Percentiles rank a stretch among this genome's conserved stretches.
phyloP scores from a whole-genome alignment of 768 basidiomycete genomes.

The Termitomyces sp. region DNA sequence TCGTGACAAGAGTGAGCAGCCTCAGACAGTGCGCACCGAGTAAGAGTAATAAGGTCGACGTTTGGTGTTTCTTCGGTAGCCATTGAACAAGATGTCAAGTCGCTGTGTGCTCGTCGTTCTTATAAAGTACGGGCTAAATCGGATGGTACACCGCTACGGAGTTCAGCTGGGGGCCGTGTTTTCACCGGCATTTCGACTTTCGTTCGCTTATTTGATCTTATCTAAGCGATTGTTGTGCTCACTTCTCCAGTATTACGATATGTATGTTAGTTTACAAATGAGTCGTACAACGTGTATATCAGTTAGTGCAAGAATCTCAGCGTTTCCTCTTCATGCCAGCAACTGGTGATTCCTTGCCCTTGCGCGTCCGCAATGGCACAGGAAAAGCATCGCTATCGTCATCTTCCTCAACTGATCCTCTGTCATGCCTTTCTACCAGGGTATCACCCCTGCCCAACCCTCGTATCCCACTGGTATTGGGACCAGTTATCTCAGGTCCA shows the following conservation, averaged over 20 bases:
- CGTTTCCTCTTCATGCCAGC: constrained; percentile 63
- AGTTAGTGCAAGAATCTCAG: constrained; percentile 27
- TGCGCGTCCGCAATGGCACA: constrained; percentile 63
- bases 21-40: constrained; percentile 49
- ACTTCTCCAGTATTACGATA: neutral
- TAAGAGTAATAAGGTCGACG: constrained; percentile 90
- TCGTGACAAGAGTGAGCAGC: neutral
- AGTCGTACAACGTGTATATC: constrained; percentile 4
- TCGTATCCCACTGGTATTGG: constrained; percentile 59
- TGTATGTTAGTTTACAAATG: neutral
- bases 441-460: constrained; percentile 27
- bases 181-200: constrained; percentile 7
- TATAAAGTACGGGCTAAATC: constrained; percentile 15
- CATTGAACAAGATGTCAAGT: constrained; percentile 25
- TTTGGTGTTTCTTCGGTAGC: constrained; percentile 62
- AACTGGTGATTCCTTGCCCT: constrained; percentile 46
- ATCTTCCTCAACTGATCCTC: constrained; percentile 39
- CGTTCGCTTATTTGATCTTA: constrained; percentile 16
- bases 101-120: neutral
- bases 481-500: constrained; percentile 44
- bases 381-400: constrained; percentile 75
- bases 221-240: constrained; percentile 7
- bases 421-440: constrained; percentile 20
- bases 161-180: constrained; percentile 12
- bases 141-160: constrained; percentile 13